A percentile compares a stretch with the other conserved stretches of the same genome.
Evolutionary conservation across 495 filamentous ascomycete species (phyloP).

Genomic region (Lasiosphaeria hispida): DNA sequence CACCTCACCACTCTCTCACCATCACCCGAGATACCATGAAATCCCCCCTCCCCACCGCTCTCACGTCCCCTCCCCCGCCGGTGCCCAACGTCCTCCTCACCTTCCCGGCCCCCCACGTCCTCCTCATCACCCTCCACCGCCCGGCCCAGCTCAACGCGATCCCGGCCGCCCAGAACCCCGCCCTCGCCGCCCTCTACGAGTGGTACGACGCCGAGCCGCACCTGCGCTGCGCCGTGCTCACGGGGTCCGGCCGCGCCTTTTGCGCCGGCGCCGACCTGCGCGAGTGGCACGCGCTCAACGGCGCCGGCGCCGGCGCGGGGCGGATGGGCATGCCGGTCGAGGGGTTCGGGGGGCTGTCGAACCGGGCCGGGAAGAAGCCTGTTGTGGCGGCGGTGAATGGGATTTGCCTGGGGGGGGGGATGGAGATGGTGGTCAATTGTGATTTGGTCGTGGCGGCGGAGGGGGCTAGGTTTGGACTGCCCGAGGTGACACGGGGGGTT

Average conservation of each 20-base stretch:
- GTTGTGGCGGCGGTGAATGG: constrained; percentile 81
- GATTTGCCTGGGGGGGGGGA: constrained; percentile 69
- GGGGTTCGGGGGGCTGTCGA: constrained; percentile 52
- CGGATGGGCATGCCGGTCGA: constrained; percentile 4
- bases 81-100: constrained; percentile 47
- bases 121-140: constrained; percentile 63
- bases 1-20: background rate
- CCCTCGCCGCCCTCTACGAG: constrained; percentile 50
- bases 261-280: constrained; percentile 59
- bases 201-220: constrained; percentile 60
- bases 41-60: constrained; percentile 5
- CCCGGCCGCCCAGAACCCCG: constrained; percentile 46
- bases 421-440: constrained; percentile 71
- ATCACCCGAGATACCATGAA: background rate
- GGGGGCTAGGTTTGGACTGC: constrained; percentile 61
- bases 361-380: constrained; percentile 59
- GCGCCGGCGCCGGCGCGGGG: constrained; percentile 31
- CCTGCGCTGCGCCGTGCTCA: constrained; percentile 56
- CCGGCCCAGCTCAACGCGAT: constrained; percentile 59
- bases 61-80: constrained; percentile 30
- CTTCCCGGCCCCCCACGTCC: constrained; percentile 55
- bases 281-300: constrained; percentile 40
- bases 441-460: constrained; percentile 68
- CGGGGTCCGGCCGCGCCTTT: constrained; percentile 54
- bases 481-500: constrained; percentile 71